These are phyloP conservation scores for Penicillium daleae DNA, from an alignment of 495 filamentous ascomycete species.

Conservation along the genomic window DNA sequence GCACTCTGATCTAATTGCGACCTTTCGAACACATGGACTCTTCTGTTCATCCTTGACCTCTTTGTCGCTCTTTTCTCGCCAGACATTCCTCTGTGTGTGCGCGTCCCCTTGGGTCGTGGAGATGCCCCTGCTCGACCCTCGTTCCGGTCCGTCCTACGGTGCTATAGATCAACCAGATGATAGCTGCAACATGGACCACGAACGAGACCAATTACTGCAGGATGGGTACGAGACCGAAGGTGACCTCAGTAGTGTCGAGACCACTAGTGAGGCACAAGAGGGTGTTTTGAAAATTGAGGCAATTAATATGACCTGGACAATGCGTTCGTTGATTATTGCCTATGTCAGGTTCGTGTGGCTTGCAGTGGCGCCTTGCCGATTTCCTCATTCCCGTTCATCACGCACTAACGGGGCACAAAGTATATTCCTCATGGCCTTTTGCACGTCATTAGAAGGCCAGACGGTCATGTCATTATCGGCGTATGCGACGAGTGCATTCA, in stretches of 20 bases:
- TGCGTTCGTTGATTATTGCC: conserved; percentile 53
- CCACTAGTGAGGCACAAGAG: conserved; percentile 49
- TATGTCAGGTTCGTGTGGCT: conserved; percentile 54
- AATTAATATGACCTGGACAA: conserved; percentile 60
- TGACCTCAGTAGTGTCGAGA: conserved; percentile 29
- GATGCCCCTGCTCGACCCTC: conserved; percentile 44
- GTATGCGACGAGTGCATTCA: conserved; percentile 64
- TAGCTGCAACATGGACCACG: conserved; percentile 31
- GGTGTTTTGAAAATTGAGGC: conserved; percentile 62
- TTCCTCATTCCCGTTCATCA: not conserved
- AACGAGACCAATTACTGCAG: conserved; percentile 40
- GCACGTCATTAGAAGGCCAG: conserved; percentile 59
- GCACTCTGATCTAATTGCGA: not conserved
- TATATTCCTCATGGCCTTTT: conserved; percentile 60
- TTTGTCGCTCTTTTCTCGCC: not conserved
- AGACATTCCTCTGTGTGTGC: not conserved
- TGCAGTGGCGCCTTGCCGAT: conserved; percentile 15
- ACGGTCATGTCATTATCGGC: conserved; percentile 58
- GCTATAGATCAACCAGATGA: conserved; percentile 36
- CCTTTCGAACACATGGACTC: conserved; percentile 31
- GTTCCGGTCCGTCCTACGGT: conserved; percentile 46
- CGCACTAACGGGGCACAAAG: conserved; percentile 39
- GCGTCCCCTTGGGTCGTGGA: conserved; percentile 19
- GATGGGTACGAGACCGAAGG: conserved; percentile 36
- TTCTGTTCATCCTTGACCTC: not conserved